Evolutionary conservation across 148 eudicot species (phyloP), one percentile per base, ranked within the genome.

Genomic region (Salicornia ramosissima): DNA sequence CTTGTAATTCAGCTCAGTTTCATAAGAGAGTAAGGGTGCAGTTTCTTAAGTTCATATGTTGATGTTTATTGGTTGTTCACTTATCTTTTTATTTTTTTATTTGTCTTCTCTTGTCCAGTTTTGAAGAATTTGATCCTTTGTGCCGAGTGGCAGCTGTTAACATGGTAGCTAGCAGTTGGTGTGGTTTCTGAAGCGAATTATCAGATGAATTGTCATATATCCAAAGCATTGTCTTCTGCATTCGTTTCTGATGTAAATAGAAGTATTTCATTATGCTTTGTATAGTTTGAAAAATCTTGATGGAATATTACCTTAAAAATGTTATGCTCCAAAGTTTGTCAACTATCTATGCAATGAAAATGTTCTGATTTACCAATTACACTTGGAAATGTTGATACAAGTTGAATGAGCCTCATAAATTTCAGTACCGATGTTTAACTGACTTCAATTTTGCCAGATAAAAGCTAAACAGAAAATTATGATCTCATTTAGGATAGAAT

Each of bases 171-270:
- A 55, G 31, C 33, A 25, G 22, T 9, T n/a, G 24, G 53, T 10
- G 42, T 57, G 24, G 39, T 31, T 31, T 59, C 64, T 30, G 24
- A 55, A 16, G 24, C 24, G 21, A 31, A 0, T 31, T 59, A 2
- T 33, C 1, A 28, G 64, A 59, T 33, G 42, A 33, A 59, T 25
- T 25, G 19, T 4, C 1, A 25, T 34, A 6, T 26, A n/a, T 60
- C 39, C 45, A 60, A n/a, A 59, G 40, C 24, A 2, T 19, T 57
- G 7, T 57, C 45, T 33, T 36, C 40, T 58, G 0, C 7, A 11
- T 60, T 28, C 34, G 25, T 60, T 60, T 36, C 22, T n/a, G 62
- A 60, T 60, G 64, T 34, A 34, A 33, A 60, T 60, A 18, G 53
- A 49, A 49, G 22, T 49, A n/a, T 60, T 9, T 34, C 15, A 60